phyloP scores from a whole-genome alignment of 2,329 filamentous ascomycete genomes.

The Pezicula rhizophila region DNA sequence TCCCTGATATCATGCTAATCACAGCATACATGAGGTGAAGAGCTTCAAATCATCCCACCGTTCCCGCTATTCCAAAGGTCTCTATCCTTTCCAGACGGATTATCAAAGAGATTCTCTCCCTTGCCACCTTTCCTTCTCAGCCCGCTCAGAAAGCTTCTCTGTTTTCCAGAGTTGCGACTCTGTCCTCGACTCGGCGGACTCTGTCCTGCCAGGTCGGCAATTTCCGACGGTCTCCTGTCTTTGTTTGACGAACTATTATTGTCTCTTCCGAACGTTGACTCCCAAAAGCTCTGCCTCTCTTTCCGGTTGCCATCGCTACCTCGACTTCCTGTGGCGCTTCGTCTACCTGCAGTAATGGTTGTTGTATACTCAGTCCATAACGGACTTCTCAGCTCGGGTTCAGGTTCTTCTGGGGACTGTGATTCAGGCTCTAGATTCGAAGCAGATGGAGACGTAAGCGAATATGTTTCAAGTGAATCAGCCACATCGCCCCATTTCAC shows the following conservation, averaged over 20 bases:
- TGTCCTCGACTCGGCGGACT: constrained; percentile 20
- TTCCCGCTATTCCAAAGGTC: no score
- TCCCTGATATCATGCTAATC: background rate
- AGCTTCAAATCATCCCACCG: no score
- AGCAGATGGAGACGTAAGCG: background rate
- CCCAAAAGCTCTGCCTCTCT: constrained; percentile 27
- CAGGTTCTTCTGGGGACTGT: constrained; percentile 1
- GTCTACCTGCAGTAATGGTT: constrained; percentile 4
- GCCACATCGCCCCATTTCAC: constrained; percentile 24
- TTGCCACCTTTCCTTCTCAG: constrained; percentile 15
- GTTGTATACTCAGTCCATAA: constrained; percentile 13
- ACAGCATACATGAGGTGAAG: no score
- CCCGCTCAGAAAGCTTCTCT: constrained; percentile 24
- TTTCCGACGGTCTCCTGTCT: constrained; percentile 15
- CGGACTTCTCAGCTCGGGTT: constrained; percentile 12
- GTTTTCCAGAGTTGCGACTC: constrained; percentile 21
- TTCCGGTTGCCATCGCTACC: constrained; percentile 16
- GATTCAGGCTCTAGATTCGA: background rate
- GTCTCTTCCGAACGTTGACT: constrained; percentile 25
- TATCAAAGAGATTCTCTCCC: background rate
- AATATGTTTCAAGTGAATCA: constrained; percentile 14
- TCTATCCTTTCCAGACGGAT: no score
- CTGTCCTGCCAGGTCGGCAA: background rate
- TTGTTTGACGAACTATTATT: constrained; percentile 7
- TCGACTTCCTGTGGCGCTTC: background rate